Base-by-base conservation (phyloP, 139 green algal species). In the Eudorina sp. region DNA sequence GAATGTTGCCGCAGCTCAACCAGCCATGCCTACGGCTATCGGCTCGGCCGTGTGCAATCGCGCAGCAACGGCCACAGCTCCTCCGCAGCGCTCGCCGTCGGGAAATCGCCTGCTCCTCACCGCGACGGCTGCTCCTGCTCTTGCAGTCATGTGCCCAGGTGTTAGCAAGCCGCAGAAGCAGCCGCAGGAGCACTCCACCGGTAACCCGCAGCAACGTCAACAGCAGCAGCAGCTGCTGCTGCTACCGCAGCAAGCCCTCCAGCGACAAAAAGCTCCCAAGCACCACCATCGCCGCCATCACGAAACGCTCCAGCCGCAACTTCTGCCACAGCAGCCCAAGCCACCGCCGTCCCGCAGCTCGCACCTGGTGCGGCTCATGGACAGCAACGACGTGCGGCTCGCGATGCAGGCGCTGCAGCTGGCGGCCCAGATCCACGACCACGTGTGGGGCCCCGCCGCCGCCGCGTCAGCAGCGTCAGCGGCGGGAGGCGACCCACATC, bases 391-490 rank as follows among this genome's bases (percentile, higher is more conserved):
- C 31, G 75, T 68, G 31, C 19, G 31, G 8, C n/a, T 55, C 13
- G 75, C 75, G 9, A 68, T 68, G n/a, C 48, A 83, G 18, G 48
- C 75, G 14, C 48, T 83, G 51, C 48, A 83, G 75, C 48, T 68
- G 13, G 75, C 48, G 13, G 48, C 48, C 48, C 75, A 48, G 19
- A 83, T 83, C 48, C 75, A 83, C 45, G 75, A 83, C 34, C 48
- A 68, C 14, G 9, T 68, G 7, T 83, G 75, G 75, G 48, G 53
- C 34, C 34, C 8, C 7, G 77, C 9, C 36, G 62, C 27, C 27
- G 11, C 48, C 11, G 13, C 48, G 13, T 9, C 48, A 9, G 48
- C 48, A 55, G 48, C 9, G 11, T 13, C 11, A 55, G 11, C 48
- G 48, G 48, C 9, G 11, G 48, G 13, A 8, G 45, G 5, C 73